phyloP scores from a whole-genome alignment of 805 yeast genomes.

The Scheffersomyces lignosus region DNA sequence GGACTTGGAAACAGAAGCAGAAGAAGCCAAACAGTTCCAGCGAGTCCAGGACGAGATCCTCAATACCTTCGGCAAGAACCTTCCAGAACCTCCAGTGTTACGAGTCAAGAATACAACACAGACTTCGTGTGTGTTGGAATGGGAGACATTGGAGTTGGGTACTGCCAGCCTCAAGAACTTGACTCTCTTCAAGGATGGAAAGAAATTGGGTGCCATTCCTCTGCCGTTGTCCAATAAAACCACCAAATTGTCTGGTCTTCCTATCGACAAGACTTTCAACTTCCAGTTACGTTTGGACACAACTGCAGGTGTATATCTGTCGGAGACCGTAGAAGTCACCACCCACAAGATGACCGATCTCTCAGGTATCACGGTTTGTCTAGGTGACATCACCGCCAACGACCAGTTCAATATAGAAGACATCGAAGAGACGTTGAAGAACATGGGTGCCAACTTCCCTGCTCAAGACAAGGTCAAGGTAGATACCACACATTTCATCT shows the following conservation, averaged over 20 bases:
- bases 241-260: conserved; percentile 87
- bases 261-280: conserved; percentile 77
- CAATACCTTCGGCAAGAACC: conserved; percentile 66
- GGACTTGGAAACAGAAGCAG: conserved; percentile 63
- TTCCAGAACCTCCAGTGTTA: conserved; percentile 72
- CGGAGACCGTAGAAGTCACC: conserved; percentile 65
- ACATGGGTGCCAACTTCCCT: conserved; percentile 79
- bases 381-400: conserved; percentile 71
- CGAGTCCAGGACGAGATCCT: conserved; percentile 72
- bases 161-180: conserved; percentile 77
- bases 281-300: conserved; percentile 83
- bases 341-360: conserved; percentile 97
- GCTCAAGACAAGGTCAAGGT: conserved; percentile 71
- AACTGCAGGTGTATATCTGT: conserved; percentile 81
- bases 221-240: conserved; percentile 75
- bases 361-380: conserved; percentile 86
- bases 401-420: conserved; percentile 50
- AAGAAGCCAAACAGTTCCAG: conserved; percentile 59
- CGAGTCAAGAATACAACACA: conserved; percentile 80
- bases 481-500: conserved; percentile 94
- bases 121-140: conserved; percentile 90
- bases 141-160: conserved; percentile 87
- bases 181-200: conserved; percentile 71
- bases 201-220: conserved; percentile 79
- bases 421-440: conserved; percentile 57